A percentile compares a stretch with the other conserved stretches of the same genome.
Evolutionary conservation across 2,329 filamentous ascomycete species (phyloP).

Genomic region (Cladophialophora carrionii): DNA sequence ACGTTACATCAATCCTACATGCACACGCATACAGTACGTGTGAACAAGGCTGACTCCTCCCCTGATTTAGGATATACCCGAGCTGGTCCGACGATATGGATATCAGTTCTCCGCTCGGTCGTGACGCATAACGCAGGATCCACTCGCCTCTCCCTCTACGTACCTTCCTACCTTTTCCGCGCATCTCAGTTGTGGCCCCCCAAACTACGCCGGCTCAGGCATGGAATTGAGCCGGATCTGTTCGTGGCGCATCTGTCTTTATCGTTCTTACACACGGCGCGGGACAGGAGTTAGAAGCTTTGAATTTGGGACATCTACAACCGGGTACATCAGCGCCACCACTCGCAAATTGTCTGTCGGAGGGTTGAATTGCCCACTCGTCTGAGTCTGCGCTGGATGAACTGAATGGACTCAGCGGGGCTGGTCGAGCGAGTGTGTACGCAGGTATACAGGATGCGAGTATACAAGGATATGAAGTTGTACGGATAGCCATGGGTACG

Average conservation of each 20-base stretch:
- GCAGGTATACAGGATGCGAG: neutral
- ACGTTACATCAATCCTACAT: neutral
- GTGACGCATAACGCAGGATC: neutral
- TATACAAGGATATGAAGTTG: neutral
- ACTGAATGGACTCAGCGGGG: neutral
- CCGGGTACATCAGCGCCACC: neutral
- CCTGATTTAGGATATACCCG: conserved; percentile 1
- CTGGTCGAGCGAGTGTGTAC: neutral
- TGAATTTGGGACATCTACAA: neutral
- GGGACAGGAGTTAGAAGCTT: neutral
- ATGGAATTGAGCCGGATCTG: neutral
- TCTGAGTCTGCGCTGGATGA: neutral
- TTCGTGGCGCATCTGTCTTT: neutral
- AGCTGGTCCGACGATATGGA: conserved; percentile 18
- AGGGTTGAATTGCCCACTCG: neutral
- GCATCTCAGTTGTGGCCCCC: neutral
- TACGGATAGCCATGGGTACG: neutral
- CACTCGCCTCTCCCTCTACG: neutral
- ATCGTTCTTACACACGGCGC: neutral
- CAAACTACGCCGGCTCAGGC: neutral
- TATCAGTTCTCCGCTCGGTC: conserved; percentile 4
- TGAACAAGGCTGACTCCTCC: neutral
- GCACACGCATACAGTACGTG: neutral
- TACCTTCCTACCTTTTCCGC: too few relatives aligned
- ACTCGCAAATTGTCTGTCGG: neutral